Base-by-base conservation (phyloP, 495 filamentous ascomycete genomes). In the Ramalina intermedia region DNA sequence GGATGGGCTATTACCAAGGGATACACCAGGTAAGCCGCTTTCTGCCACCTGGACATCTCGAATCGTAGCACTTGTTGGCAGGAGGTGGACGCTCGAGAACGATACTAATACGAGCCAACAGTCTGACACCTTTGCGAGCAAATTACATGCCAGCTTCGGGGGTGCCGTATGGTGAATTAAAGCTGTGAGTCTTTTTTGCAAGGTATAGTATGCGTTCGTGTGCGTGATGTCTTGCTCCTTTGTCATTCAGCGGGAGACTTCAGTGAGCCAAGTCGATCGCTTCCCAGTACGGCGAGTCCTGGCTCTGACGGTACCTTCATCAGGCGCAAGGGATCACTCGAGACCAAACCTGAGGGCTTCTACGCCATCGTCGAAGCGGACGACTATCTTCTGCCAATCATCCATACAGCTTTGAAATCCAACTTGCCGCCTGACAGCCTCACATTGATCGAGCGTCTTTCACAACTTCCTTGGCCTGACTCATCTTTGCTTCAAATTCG, bases 1-100 rank as follows among this genome's bases (percentile, higher is more conserved):
- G 91, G 91, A 35, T 96, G 90, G 91, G 81, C 79, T 13, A 83
- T 98, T 12, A 84, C 84, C 63, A 80, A 89, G 62, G 84, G 86
- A 38, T 82, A 82, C 66, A 87, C 88, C 5, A 94, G 88, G 87
- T 93, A 64, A 57, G 72, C 72, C 45, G 37, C 8, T 17, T 38
- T 33, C 41, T 8, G 13, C 40, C 20, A 12, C n/a, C 39, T 40
- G 8, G 21, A 24, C 49, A 43, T 37, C 20, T 21, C 21, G 50
- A 8, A n/a, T 23, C 2, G 8, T 11, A 33, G 29, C 8, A 33
- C 29, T 33, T 33, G 29, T 9, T 12, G 29, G 7, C 5, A 24
- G 6, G 23, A 20, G 23, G 23, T 33, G 29, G 5, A 33, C 8
- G 12, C 29, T 33, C 29, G 0, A 11, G 17, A 41, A 51, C 64